Evolutionary conservation across 1,284 basidiomycete genomes (phyloP).

Genomic region (Heterobasidion parviporum): DNA sequence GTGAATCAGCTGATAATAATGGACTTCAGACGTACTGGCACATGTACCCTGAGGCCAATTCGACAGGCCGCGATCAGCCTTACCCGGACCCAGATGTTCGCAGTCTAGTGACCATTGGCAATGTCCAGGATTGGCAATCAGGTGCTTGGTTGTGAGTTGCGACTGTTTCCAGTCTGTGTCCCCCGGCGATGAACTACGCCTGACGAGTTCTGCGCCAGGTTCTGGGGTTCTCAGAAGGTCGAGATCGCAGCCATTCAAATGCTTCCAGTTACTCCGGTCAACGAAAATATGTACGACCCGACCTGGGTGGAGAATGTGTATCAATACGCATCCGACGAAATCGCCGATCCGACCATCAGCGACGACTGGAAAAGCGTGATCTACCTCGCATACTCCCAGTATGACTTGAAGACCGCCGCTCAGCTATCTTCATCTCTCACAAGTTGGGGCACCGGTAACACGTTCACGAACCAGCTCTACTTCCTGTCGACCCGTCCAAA

Average conservation of each 20-base stretch:
- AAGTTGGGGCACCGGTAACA: slow-evolving; percentile 24
- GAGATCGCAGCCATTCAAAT: slow-evolving; percentile 29
- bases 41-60: slow-evolving; percentile 20
- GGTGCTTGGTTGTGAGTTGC: slow-evolving; percentile 22
- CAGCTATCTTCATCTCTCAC: slow-evolving; percentile 21
- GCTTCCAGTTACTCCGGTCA: slow-evolving; percentile 26
- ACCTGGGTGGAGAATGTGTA: slow-evolving; percentile 21
- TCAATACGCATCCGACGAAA: slow-evolving; percentile 19
- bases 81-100: slow-evolving; percentile 25
- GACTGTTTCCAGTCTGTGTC: background rate
- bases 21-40: slow-evolving; percentile 21
- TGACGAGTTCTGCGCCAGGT: slow-evolving; percentile 9
- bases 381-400: slow-evolving; percentile 22
- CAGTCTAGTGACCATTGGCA: slow-evolving; percentile 24
- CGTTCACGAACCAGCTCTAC: slow-evolving; percentile 21
- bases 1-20: too few relatives aligned
- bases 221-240: slow-evolving; percentile 25
- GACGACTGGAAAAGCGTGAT: slow-evolving; percentile 24
- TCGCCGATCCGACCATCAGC: slow-evolving; percentile 19
- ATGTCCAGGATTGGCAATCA: slow-evolving; percentile 25
- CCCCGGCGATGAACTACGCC: background rate
- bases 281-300: slow-evolving; percentile 25
- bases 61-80: slow-evolving; percentile 23
- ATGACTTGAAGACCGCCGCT: slow-evolving; percentile 19
- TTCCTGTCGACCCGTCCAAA: slow-evolving; percentile 24